Evolutionary conservation across 1,284 basidiomycete genomes (phyloP).

Genomic region (Pisolithus thermaeus): DNA sequence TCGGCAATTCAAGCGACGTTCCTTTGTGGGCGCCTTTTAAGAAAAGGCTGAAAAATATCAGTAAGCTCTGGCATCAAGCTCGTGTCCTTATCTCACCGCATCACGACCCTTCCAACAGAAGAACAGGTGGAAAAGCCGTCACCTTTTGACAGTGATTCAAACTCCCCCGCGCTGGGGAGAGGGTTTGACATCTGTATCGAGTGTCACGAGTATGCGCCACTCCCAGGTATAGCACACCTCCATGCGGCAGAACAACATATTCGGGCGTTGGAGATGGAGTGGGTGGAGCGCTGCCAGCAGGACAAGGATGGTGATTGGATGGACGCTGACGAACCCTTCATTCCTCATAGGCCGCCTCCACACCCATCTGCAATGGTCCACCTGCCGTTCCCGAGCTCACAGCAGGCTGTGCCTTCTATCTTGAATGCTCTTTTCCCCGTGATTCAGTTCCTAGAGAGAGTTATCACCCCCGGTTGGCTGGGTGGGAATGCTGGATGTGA

Average conservation of each 20-base stretch:
- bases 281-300: slow-evolving; percentile 41
- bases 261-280: slow-evolving; percentile 54
- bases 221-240: slow-evolving; percentile 56
- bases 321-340: background rate
- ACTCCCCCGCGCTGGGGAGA: slow-evolving; percentile 53
- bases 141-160: slow-evolving; percentile 49
- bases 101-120: slow-evolving; percentile 14
- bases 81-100: slow-evolving; percentile 3
- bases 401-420: slow-evolving; percentile 42
- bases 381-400: slow-evolving; percentile 63
- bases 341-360: slow-evolving; percentile 58
- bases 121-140: slow-evolving; percentile 30
- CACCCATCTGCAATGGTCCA: slow-evolving; percentile 69
- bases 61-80: slow-evolving; percentile 15
- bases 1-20: slow-evolving; percentile 78
- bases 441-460: slow-evolving; percentile 54
- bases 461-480: slow-evolving; percentile 42
- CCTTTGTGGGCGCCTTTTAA: slow-evolving; percentile 36
- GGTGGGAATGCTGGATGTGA: slow-evolving; percentile 13
- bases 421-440: slow-evolving; percentile 51
- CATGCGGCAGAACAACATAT: slow-evolving; percentile 69
- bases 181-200: slow-evolving; percentile 84
- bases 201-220: slow-evolving; percentile 72
- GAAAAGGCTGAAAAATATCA: slow-evolving; percentile 11
- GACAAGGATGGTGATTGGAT: slow-evolving; percentile 9